These are phyloP conservation scores for Entamoeba dispar DNA, from an alignment of 208 protist species.

Conservation along the genomic window DNA sequence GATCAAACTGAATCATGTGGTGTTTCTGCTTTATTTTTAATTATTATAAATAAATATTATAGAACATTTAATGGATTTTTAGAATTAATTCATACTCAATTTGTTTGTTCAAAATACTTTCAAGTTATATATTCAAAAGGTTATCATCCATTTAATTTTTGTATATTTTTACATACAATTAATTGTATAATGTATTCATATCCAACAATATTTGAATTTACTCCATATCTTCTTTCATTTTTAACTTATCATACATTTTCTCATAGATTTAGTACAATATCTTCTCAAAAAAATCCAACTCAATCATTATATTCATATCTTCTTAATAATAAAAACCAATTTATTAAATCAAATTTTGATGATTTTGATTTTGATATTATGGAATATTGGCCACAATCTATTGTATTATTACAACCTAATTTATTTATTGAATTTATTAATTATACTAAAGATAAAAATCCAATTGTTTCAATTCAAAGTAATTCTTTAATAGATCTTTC, in stretches of 20 bases:
- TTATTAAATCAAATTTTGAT: neutral
- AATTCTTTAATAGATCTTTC: neutral
- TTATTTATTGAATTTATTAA: neutral
- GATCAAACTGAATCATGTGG: neutral
- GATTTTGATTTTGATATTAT: neutral
- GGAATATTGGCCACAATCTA: neutral
- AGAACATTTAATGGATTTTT: neutral
- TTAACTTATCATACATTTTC: neutral
- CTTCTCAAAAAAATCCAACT: neutral
- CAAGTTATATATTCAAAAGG: neutral
- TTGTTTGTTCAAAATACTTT: neutral
- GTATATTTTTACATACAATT: neutral
- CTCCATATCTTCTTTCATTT: neutral
- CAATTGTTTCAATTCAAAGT: neutral
- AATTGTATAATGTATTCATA: neutral
- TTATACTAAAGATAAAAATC: neutral
- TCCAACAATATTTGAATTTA: neutral
- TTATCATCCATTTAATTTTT: neutral
- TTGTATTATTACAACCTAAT: neutral
- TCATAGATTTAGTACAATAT: neutral
- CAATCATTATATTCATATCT: neutral
- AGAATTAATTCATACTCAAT: neutral
- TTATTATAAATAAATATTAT: neutral
- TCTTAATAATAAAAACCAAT: neutral
- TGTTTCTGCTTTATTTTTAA: neutral